Evolutionary conservation across 1,284 basidiomycete genomes (phyloP), one percentile per base, ranked within the genome.

Genomic region (Chondrostereum purpureum): DNA sequence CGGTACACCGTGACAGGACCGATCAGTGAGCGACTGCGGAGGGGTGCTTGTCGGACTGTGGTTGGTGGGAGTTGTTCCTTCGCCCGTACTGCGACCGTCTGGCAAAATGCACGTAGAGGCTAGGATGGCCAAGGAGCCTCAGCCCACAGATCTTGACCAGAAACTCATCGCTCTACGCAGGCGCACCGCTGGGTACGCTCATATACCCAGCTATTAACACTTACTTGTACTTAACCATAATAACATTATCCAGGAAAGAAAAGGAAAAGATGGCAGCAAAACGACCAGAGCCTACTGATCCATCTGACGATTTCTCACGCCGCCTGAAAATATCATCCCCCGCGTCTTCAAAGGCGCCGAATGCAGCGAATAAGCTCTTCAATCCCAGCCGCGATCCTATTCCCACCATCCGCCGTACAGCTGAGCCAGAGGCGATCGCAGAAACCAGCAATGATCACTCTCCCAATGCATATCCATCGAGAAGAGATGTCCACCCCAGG

Each of bases 351-450:
- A 64, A 69, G 37, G 63, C 66, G 40, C 61, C 63, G n/a, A 34
- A 52, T 59, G 37, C 64, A 61, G 33, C 44, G 53, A 35, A n/a
- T n/a, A 84, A 80, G 53, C 72, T 89, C 0, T 89, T 70, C 64
- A 83, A 88, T 56, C 86, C 85, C 0, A 71, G 84, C 49, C 66
- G 77, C 0, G 83, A 87, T 57, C 73, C 78, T n/a, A 70, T 81
- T 18, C 76, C 80, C 4, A 48, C 47, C 1, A 68, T 76, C 56
- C 73, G 78, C 1, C 73, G 77, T 35, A 76, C 75, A 1, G 64
- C 73, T 16, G 84, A 87, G 53, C 75, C 79, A 2, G 83, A 87
- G 42, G 51, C 67, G 12, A 72, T 74, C 53, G 78, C 79, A 0
- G 82, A 84, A 47, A 64, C 64, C 17, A 68, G 72, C 37, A 34